Evolutionary conservation across 2,329 filamentous ascomycete species (phyloP), one percentile per base, ranked within the genome.

Genomic region (Graphilbum fragrans): DNA sequence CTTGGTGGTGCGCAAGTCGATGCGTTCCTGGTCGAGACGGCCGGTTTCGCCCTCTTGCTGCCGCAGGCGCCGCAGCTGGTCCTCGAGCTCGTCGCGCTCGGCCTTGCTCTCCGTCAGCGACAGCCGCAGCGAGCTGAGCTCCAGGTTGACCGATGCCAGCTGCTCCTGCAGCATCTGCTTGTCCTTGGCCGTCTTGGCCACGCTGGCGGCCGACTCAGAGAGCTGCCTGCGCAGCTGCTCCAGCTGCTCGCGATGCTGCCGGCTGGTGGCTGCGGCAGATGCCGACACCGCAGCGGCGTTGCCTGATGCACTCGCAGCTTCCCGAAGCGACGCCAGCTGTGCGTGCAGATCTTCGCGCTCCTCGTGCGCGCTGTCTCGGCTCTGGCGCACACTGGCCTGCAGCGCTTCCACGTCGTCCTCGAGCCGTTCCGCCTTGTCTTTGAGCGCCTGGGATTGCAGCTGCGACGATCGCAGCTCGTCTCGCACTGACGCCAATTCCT

Each of bases 351-450:
- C 51, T 31, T 65, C 61, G 41, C 64, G 66, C 48, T 70, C 62
- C 41, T 67, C 58, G 42, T 63, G 65, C 14, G 65, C 60, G 35
- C 60, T 58, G 39, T 60, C 53, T 10, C 71, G 53, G 35, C 70
- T 66, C 32, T 65, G 59, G 16, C 63, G 72, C 6, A 71, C 70
- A 44, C 74, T 73, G 19, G 69, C 66, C 55, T 86, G 81, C 14
- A 88, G 61, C 22, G 85, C 74, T 41, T 85, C 78, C n/a, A 86
- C 68, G 55, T 87, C 83, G 49, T 87, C 82, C 54, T 88, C 81
- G 18, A 88, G 58, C 8, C 70, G 69, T 43, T 82, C 74, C 2
- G 79, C 65, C 55, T 78, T 85, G 49, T 83, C 79, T 38, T 67
- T 65, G 45, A 84, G 67, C 1, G 67, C 56, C 48, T 77, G 72